Evolutionary conservation across 805 yeast genomes (phyloP), one percentile per base, ranked within the genome.

Genomic region (Pichia rugopelliculosa): DNA sequence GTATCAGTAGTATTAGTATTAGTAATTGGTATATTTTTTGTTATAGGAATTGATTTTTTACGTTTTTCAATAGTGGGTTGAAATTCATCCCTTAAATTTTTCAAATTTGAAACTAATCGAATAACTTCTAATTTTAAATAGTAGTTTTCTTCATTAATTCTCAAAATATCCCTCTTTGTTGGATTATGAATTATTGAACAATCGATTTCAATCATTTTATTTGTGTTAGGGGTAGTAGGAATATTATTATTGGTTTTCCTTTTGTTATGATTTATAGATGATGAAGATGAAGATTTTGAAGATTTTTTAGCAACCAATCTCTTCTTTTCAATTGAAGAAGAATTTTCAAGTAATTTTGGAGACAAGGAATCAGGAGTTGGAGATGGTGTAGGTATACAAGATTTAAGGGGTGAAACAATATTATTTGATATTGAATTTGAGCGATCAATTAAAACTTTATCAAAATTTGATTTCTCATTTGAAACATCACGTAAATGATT

Each of bases 91-190:
- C 69, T 64, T 36, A 73, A 49, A 17, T 56, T 50, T 50, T 72
- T 73, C 56, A 73, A 59, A 51, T 71, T 74, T 11, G 72, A 62
- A 4, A 74, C 77, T 8, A 74, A 59, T 47, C 66, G 69, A 12
- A 74, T 69, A 7, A 74, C 69, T 52, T 74, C 74, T 33, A 67
- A 51, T 56, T 73, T 74, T 38, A 74, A 53, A 39, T 61, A 61
- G 50, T 69, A 67, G 53, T 74, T 74, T 49, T 74, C 78, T 50
- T 71, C 72, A 48, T 70, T 71, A 42, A 73, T 68, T 42, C 66
- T 66, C 41, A 66, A 49, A n/a, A 74, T 64, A 20, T 72, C 70
- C 25, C 59, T 63, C 44, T 71, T 73, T 15, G 70, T 50, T 1
- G 69, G 70, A 44, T 64, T 61, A 26, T 57, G 54, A 17, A 54